Base-by-base conservation (phyloP, 345 rosid genomes). In the Eucalyptus rudis region DNA sequence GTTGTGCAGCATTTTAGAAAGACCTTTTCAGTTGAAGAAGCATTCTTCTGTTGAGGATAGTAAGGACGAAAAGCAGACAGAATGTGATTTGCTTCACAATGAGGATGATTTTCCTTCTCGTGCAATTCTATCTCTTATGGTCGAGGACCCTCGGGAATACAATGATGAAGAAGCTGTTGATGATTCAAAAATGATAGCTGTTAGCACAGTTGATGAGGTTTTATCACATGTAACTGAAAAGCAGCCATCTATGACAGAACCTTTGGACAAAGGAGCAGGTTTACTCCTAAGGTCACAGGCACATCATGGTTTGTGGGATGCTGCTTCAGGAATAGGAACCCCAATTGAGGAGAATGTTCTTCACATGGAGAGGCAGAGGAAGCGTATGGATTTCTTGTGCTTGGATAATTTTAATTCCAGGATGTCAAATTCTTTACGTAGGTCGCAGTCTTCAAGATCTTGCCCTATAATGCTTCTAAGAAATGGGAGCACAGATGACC, bases 401-500 rank as follows among this genome's bases (percentile, higher is more conserved):
- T 93, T 96, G 88, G 94, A 93, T 87, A 91, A 91, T 90, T 79
- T 89, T 79, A 90, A 90, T 58, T 89, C 88, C 20, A 92, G 89
- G 90, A 86, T 71, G 29, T 88, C 87, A 40, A 89, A 89, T 81
- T 51, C 91, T 87, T 92, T 92, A 88, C 86, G 89, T 20, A 89
- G 90, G 90, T 92, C 83, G 79, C 95, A 91, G 91, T 90, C 90
- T 89, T 92, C 95, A 27, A 94, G 94, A 89, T 92, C 93, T 87
- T 95, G 97, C 90, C 96, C 97, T 83, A 88, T 93, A 89, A 56
- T 96, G 91, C 94, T 97, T 92, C 95, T 97, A 66, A 95, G 94
- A 93, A 93, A 92, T 90, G 91, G 90, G 86, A 90, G 92, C 31
- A 68, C 86, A 66, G 90, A 66, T 89, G 93, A 89, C 88, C 89